Conservation (phyloP, 1,284 basidiomycete genomes). For the Taiwanofungus camphoratus region DNA sequence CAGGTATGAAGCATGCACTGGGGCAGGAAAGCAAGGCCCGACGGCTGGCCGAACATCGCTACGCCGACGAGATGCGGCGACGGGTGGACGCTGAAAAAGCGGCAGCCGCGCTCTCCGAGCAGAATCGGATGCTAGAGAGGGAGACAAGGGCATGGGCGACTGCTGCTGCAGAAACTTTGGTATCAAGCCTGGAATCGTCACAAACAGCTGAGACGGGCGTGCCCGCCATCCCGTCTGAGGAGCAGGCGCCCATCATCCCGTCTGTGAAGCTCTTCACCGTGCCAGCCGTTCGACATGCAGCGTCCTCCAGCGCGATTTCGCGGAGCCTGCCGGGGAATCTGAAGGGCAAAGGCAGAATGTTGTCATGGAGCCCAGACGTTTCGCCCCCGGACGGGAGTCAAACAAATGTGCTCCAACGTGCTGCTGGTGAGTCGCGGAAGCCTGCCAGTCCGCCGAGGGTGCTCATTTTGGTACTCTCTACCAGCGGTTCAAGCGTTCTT, state of each 20-base stretch:
- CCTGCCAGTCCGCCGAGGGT: not conserved
- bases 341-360: conserved; percentile 2
- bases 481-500: conserved; percentile 6
- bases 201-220: no score
- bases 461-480: not conserved
- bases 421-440: conserved; percentile 2
- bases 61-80: conserved; percentile 18
- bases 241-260: conserved; percentile 10
- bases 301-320: no score
- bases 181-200: no score
- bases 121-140: conserved; percentile 16
- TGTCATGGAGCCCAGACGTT: no score
- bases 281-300: no score
- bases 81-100: conserved; percentile 17
- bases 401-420: not conserved
- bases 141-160: conserved; percentile 17
- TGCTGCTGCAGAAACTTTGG: conserved; percentile 13
- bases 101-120: conserved; percentile 14
- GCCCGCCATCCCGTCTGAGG: no score
- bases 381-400: not conserved
- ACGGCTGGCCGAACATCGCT: conserved; percentile 25
- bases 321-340: conserved; percentile 1
- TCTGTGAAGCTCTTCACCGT: not conserved
- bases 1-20: conserved; percentile 33
- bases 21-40: conserved; percentile 27